Evolutionary conservation across 257 asterid species (phyloP).

Genomic region (Osmanthus fragrans): DNA sequence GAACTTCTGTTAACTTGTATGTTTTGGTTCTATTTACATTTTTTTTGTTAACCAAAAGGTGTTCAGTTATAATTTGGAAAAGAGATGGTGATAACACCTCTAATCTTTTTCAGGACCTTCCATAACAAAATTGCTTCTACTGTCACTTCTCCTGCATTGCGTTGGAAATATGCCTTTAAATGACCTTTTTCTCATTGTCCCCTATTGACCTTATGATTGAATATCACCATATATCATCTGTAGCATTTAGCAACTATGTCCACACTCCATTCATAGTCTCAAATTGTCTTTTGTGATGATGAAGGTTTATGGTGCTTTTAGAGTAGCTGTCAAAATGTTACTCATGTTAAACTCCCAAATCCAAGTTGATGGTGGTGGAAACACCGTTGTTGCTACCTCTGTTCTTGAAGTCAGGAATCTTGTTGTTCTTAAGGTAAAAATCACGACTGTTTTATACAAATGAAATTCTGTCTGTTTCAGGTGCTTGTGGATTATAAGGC

Average conservation of each 20-base stretch:
- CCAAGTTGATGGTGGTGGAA: slow-evolving; percentile 84
- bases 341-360: slow-evolving; percentile 93
- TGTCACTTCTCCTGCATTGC: not conserved
- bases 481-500: slow-evolving; percentile 15
- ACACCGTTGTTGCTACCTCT: slow-evolving; percentile 73
- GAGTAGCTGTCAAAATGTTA: slow-evolving; percentile 89
- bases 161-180: not conserved
- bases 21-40: not conserved
- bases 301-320: slow-evolving; percentile 91
- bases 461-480: slow-evolving; percentile 15
- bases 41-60: not conserved
- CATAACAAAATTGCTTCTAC: not conserved
- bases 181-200: not conserved
- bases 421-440: slow-evolving; percentile 81
- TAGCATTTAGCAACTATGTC: slow-evolving; percentile 4
- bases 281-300: slow-evolving; percentile 17
- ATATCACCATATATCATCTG: not conserved
- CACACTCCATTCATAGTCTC: slow-evolving; percentile 2
- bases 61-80: not conserved
- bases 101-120: not conserved
- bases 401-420: slow-evolving; percentile 97
- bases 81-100: not conserved
- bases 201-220: not conserved
- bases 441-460: slow-evolving; percentile 14
- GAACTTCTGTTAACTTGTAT: not conserved